phyloP scores from a whole-genome alignment of 345 rosid species.

The Geranium rotundifolium region DNA sequence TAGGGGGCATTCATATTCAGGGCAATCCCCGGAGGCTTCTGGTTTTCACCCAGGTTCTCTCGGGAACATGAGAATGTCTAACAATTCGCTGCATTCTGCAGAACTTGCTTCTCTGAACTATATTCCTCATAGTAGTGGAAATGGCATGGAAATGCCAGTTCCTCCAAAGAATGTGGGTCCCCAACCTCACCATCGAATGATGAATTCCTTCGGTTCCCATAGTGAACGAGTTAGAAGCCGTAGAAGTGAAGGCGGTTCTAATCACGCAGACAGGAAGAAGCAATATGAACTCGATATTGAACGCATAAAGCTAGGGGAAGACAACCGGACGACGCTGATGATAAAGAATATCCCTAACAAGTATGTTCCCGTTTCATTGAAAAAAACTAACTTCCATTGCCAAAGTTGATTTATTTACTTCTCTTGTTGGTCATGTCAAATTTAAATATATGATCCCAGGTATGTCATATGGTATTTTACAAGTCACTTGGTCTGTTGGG shows the following conservation, averaged over 20 bases:
- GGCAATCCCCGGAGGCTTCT: conserved; percentile 38
- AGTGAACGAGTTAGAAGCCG: conserved; percentile 71
- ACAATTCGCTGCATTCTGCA: conserved; percentile 24
- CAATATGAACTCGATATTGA: conserved; percentile 85
- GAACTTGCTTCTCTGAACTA: conserved; percentile 28
- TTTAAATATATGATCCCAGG: no score
- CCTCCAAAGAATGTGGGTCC: conserved; percentile 25
- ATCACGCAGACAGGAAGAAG: conserved; percentile 60
- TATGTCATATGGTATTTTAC: no score
- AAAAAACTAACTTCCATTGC: not conserved
- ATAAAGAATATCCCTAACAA: conserved; percentile 91
- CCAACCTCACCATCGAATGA: conserved; percentile 37
- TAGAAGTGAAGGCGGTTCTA: conserved; percentile 59
- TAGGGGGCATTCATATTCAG: conserved; percentile 29
- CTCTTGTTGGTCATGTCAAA: no score
- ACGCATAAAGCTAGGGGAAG: conserved; percentile 67
- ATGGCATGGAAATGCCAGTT: conserved; percentile 25
- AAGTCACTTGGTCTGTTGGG: no score
- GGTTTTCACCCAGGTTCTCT: conserved; percentile 43
- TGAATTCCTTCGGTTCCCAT: conserved; percentile 56
- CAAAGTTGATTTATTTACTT: no score
- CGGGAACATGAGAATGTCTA: conserved; percentile 37
- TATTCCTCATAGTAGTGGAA: conserved; percentile 28
- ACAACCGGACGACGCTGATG: conserved; percentile 83
- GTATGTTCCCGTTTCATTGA: conserved; percentile 20